Conservation (phyloP, 129 eudicot genomes). For the Flaveria bidentis region DNA sequence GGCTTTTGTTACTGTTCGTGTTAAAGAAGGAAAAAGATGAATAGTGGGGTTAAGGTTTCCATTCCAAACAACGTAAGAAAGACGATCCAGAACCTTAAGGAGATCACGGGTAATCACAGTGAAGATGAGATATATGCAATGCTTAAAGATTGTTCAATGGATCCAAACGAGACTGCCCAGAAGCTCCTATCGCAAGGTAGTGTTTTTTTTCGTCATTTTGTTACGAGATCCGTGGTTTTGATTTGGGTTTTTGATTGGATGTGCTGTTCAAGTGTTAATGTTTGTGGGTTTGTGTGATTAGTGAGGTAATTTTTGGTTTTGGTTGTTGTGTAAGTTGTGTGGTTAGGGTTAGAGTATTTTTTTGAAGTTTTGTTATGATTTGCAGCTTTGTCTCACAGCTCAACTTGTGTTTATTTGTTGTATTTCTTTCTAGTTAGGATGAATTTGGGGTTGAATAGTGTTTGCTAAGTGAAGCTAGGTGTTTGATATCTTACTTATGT, state of each 20-base stretch:
- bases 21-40: slow-evolving; percentile 37
- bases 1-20: slow-evolving; percentile 24
- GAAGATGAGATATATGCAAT: slow-evolving; percentile 89
- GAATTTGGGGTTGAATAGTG: slow-evolving; percentile 4
- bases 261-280: neutral
- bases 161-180: slow-evolving; percentile 90
- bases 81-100: slow-evolving; percentile 84
- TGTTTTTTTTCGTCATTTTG: neutral
- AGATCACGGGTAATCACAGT: slow-evolving; percentile 75
- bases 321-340: slow-evolving; percentile 13
- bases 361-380: slow-evolving; percentile 7
- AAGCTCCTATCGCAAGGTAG: slow-evolving; percentile 78
- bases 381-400: slow-evolving; percentile 3
- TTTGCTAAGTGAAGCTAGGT: neutral
- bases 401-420: slow-evolving; percentile 14
- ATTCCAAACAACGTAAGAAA: slow-evolving; percentile 64
- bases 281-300: slow-evolving; percentile 24
- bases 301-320: neutral
- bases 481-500: too few relatives aligned
- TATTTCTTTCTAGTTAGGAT: slow-evolving; percentile 2
- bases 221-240: slow-evolving; percentile 27
- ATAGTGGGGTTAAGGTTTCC: slow-evolving; percentile 62
- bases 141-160: slow-evolving; percentile 88
- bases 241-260: neutral
- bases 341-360: slow-evolving; percentile 15